Base-by-base conservation (phyloP, 345 rosid species). In the Populus deltoides region DNA sequence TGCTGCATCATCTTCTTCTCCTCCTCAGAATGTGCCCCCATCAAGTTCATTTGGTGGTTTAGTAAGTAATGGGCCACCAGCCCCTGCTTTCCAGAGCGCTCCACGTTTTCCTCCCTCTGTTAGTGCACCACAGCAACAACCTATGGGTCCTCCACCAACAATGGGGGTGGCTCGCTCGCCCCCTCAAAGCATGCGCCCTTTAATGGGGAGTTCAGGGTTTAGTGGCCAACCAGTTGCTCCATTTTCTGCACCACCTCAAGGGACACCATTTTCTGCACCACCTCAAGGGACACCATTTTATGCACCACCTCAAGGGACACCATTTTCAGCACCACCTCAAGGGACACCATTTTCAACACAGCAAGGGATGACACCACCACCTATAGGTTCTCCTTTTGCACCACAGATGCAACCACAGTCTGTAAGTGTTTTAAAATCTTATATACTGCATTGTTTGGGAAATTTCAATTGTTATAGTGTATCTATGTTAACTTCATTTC, bases 321-420 rank as follows among this genome's bases (percentile, higher is more conserved):
- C 81, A 17, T 90, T 86, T 79, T 85, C 89, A 11, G 86, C 77
- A 39, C 80, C 86, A 68, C 83, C 90, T 75, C 91, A 83, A 78
- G 87, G 85, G 36, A 80, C 85, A 2, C 66, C 82, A 22, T 90
- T 87, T 79, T 85, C 89, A 16, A 86, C 80, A 38, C 80, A 86
- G 71, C 85, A 90, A 74, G 90, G 84, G 79, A 86, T 83, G 53
- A 80, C 83, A 47, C 83, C 84, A 12, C 87, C 87, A 16, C 85
- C 90, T 18, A 41, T 86, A 38, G 87, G 81, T 83, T 82, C 85
- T 73, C 90, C 98, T 72, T 95, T 86, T 84, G 93, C 91, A 70
- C 85, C 87, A 81, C 96, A 88, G 76, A 80, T 83, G 86, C 90
- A 86, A 74, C 69, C 83, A 25, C 89, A 78, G 74, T 85, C 85